These are phyloP conservation scores for Aureobasidium sp. DNA, from an alignment of 2,329 filamentous ascomycete species.

Conservation along the genomic window DNA sequence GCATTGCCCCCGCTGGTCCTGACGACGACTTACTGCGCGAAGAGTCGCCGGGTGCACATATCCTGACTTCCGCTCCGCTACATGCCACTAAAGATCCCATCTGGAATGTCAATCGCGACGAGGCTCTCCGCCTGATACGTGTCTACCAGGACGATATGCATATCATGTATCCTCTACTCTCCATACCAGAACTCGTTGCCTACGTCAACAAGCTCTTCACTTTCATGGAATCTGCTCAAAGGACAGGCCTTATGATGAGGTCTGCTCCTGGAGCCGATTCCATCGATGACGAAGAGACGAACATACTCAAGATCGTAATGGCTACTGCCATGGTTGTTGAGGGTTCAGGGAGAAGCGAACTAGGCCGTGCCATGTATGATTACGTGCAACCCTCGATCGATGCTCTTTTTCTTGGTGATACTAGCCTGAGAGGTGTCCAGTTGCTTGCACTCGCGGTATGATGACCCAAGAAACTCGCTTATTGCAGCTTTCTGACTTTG, in stretches of 20 bases:
- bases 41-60: constrained; percentile 30
- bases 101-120: constrained; percentile 67
- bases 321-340: constrained; percentile 71
- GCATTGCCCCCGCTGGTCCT: constrained; percentile 54
- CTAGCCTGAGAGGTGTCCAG: constrained; percentile 50
- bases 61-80: constrained; percentile 21
- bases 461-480: neutral
- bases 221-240: constrained; percentile 61
- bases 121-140: constrained; percentile 68
- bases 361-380: constrained; percentile 64
- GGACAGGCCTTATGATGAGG: constrained; percentile 49
- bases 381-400: constrained; percentile 67
- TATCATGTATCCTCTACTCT: constrained; percentile 81
- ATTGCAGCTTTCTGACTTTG: neutral
- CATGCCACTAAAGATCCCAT: constrained; percentile 62
- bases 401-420: constrained; percentile 47
- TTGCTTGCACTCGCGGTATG: constrained; percentile 49
- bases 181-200: constrained; percentile 60
- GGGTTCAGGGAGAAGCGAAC: constrained; percentile 66
- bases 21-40: constrained; percentile 41
- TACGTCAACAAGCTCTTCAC: constrained; percentile 62
- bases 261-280: constrained; percentile 47
- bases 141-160: constrained; percentile 86
- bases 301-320: constrained; percentile 74
- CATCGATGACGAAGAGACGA: constrained; percentile 55